Percentiles rank a stretch among this genome's conserved stretches.
These are phyloP conservation scores for Przewalskia tangutica DNA, from an alignment of 257 asterid genomes.

Conservation along the genomic window DNA sequence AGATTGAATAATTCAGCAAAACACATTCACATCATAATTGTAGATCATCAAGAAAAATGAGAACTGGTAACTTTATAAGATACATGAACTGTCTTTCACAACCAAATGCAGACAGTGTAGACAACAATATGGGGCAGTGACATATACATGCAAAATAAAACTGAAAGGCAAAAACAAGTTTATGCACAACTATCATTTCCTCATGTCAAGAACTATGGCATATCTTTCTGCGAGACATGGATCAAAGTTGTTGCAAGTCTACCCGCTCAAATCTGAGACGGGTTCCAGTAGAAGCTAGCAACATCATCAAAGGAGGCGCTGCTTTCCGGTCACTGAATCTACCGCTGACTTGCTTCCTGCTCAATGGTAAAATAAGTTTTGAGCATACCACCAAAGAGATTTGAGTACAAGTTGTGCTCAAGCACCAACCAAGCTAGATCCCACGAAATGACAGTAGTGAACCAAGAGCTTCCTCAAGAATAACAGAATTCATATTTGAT, in stretches of 20 bases:
- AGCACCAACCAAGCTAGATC: neutral
- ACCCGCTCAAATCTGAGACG: neutral
- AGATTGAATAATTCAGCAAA: too few relatives aligned
- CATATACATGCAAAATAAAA: neutral
- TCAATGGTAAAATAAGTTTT: neutral
- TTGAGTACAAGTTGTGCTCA: neutral
- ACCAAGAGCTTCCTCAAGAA: neutral
- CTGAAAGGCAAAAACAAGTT: neutral
- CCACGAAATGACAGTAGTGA: neutral
- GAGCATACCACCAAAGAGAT: too few relatives aligned
- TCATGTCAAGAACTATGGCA: neutral
- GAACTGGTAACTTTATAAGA: neutral
- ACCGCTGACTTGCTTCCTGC: constrained; percentile 68
- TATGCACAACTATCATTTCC: neutral
- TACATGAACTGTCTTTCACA: neutral
- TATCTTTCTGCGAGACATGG: neutral
- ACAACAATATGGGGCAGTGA: neutral
- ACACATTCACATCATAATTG: neutral
- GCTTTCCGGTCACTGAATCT: constrained; percentile 88
- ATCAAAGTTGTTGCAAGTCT: neutral
- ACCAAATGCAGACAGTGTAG: neutral
- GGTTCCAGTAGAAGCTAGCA: neutral
- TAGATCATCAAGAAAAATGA: neutral
- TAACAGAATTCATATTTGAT: neutral
- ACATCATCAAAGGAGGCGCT: constrained; percentile 54